Evolutionary conservation across 2,329 filamentous ascomycete species (phyloP), one percentile per base, ranked within the genome.

Genomic region (Hymenoscyphus linearis): DNA sequence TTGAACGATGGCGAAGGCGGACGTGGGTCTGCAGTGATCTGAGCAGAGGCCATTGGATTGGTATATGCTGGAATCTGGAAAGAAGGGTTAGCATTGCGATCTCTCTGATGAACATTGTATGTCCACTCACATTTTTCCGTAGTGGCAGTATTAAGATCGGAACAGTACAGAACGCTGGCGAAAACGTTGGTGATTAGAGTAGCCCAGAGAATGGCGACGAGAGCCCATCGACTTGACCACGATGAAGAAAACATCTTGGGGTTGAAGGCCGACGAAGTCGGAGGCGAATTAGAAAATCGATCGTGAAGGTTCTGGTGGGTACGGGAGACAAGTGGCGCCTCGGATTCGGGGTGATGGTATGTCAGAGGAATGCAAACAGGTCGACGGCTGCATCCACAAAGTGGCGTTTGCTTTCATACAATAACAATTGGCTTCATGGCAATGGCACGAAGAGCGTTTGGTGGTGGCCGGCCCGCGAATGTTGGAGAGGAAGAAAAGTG

Each of bases 21-120:
- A 89, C 16, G 78, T 67, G 22, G 71, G 69, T 27, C 74, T 68
- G 74, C 90, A 93, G 55, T 80, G 80, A 55, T 82, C 76, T 56
- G 78, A 75, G 71, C 90, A 93, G 13, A 85, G 80, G 34, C 89
- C 89, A 67, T 90, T 85, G 22, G 88, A 89, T 72, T 91, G 87
- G 64, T 75, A 87, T 65, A 80, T 81, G 64, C 79, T 82, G 35
- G 72, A 70, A 65, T 84, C 84, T 86, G 64, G 18, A 12, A 58
- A 63, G 9, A 13, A 22, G 44, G 2, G 44, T 61, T 25, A 44
- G 18, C 58, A 62, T 40, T 62, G 60, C 57, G 57, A 31, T 52
- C 16, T 35, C 22, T n/a, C 2, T 13, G 7, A 5, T 22, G 50
- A n/a, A 27, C 4, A 12, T 34, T 31, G 4, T n/a, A 18, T 5